Evolutionary conservation across 768 basidiomycete genomes (phyloP), one percentile per base, ranked within the genome.

Genomic region (Lentinula sp.): DNA sequence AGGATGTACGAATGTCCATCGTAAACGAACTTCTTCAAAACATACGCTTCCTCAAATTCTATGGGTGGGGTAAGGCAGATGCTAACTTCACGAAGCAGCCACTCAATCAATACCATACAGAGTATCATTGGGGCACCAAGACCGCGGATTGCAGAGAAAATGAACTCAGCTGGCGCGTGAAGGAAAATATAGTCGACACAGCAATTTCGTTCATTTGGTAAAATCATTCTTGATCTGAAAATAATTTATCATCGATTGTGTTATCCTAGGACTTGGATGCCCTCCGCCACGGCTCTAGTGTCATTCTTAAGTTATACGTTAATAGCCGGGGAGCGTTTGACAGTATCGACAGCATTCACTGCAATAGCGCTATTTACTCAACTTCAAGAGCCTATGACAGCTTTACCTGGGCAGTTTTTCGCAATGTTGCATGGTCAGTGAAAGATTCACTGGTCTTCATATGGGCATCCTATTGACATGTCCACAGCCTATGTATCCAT

Each of bases 291-390:
- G 7, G 83, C 86, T 10, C 75, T 88, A 10, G 73, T 75, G 4
- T 79, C 85, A 2, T 90, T 88, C 69, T 72, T 86, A 45, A 85
- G 80, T 66, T 90, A 86, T 65, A 88, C 90, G 7, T 72, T 88
- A 20, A 74, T 91, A 46, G 88, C 85, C 6, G 78, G 81, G 15
- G 70, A 89, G 63, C 79, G 77, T 23, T 71, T 93, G 18, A 92
- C 90, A 0, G 88, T 93, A 3, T 85, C 89, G 0, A 86, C 87
- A 63, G 91, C 91, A 0, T 93, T 93, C 73, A 91, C 91, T 0
- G 81, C 91, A 0, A 81, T 93, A 20, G 85, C 90, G 1, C 75
- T 93, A 18, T 93, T 95, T 73, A 78, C 83, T 1, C 83, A 88
- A 69, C 74, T 93, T 3, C 85, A 88, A 64, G 79, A 77, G 33